Evolutionary conservation across 1,284 basidiomycete genomes (phyloP).

Genomic region (Cutaneotrichosporon mucoides): DNA sequence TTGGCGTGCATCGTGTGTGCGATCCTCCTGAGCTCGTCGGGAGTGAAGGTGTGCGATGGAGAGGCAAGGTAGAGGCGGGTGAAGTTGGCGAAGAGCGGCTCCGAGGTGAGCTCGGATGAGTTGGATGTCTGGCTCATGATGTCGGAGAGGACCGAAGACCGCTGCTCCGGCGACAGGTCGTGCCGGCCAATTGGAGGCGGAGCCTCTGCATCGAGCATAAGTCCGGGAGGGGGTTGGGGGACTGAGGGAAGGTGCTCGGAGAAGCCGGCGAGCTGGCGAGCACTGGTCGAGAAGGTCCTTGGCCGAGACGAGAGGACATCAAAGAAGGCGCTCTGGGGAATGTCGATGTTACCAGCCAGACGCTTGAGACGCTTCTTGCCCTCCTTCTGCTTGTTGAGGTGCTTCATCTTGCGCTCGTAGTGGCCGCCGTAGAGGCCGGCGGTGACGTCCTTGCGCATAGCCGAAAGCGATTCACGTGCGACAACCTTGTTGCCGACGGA

Average conservation of each 20-base stretch:
- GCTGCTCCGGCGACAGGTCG: slow-evolving; percentile 12
- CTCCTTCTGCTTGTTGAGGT: slow-evolving; percentile 87
- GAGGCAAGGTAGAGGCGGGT: slow-evolving; percentile 27
- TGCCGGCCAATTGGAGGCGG: neutral
- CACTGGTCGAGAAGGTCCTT: slow-evolving; percentile 24
- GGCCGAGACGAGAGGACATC: slow-evolving; percentile 63
- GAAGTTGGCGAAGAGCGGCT: slow-evolving; percentile 25
- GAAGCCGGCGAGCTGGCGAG: slow-evolving; percentile 1
- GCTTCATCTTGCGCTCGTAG: slow-evolving; percentile 86
- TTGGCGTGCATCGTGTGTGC: slow-evolving; percentile 17
- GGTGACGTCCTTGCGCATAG: slow-evolving; percentile 88
- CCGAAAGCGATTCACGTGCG: slow-evolving; percentile 80
- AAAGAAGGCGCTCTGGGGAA: slow-evolving; percentile 88
- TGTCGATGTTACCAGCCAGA: slow-evolving; percentile 71
- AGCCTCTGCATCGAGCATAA: neutral
- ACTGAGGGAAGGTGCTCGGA: neutral
- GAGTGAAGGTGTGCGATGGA: slow-evolving; percentile 26
- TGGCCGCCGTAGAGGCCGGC: slow-evolving; percentile 92
- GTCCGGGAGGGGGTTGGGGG: neutral
- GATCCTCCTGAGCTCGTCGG: slow-evolving; percentile 25
- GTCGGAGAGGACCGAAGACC: slow-evolving; percentile 14
- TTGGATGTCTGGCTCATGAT: slow-evolving; percentile 6
- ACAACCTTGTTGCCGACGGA: slow-evolving; percentile 75
- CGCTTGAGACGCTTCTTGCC: slow-evolving; percentile 81
- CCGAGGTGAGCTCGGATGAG: slow-evolving; percentile 3